phyloP scores from a whole-genome alignment of 352 stramenopile species.

The Phytophthora nicotianae region DNA sequence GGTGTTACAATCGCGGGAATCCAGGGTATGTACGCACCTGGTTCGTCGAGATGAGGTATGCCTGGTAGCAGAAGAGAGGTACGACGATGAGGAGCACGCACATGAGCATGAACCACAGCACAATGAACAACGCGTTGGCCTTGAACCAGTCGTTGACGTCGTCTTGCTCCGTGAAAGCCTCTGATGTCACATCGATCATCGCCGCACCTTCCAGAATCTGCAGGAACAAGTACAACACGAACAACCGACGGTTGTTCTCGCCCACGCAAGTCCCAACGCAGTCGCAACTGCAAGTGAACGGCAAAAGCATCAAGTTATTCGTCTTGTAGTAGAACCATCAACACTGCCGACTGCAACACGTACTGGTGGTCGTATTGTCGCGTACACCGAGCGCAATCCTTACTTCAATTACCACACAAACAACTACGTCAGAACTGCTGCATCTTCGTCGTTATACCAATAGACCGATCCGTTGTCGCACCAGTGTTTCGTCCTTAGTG shows the following conservation, averaged over 20 bases:
- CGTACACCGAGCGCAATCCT: conserved; percentile 75
- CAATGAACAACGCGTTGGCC: conserved; percentile 69
- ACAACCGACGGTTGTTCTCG: conserved; percentile 67
- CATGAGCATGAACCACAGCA: conserved; percentile 64
- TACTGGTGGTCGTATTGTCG: conserved; percentile 86
- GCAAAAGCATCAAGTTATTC: conserved; percentile 3
- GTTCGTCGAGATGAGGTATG: conserved; percentile 75
- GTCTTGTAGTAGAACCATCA: not conserved
- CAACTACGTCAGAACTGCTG: conserved; percentile 3
- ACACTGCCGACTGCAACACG: conserved; percentile 9
- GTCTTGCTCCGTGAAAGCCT: conserved; percentile 57
- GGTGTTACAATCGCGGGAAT: not conserved
- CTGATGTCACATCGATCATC: conserved; percentile 57
- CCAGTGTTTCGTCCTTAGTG: conserved; percentile 79
- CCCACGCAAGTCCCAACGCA: conserved; percentile 80
- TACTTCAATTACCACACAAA: conserved; percentile 41
- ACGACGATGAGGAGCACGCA: conserved; percentile 64
- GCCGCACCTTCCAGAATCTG: conserved; percentile 57
- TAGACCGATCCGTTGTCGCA: conserved; percentile 14
- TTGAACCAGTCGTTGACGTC: conserved; percentile 75
- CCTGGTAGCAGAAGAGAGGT: conserved; percentile 70
- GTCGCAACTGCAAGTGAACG: conserved; percentile 53
- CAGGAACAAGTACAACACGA: conserved; percentile 68
- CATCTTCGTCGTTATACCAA: not conserved
- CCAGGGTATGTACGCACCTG: conserved; percentile 20